Conservation (phyloP, 139 green algal genomes). For the Chlorella sp. region DNA sequence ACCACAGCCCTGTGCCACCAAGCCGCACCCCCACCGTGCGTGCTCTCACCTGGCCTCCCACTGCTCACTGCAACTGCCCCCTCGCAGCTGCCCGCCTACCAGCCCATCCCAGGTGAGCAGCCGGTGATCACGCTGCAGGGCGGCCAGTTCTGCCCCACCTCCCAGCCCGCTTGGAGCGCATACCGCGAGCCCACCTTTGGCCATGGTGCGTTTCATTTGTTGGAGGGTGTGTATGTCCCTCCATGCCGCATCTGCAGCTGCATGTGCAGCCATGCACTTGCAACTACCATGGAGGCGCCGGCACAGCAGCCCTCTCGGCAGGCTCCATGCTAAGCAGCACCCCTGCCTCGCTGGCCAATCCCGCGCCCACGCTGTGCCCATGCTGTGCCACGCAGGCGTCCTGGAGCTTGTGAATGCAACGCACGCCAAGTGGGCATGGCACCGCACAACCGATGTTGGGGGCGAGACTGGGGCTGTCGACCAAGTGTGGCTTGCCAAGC, state of each 20-base stretch:
- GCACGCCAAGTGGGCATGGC: constrained; percentile 35
- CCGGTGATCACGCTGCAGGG: constrained; percentile 3
- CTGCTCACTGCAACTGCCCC: too few relatives aligned
- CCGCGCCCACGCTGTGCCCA: not conserved
- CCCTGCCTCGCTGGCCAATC: too few relatives aligned
- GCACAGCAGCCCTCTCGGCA: too few relatives aligned
- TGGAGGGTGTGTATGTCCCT: not conserved
- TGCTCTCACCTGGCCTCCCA: too few relatives aligned
- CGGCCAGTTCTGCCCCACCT: constrained; percentile 6
- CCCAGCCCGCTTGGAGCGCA: constrained; percentile 25
- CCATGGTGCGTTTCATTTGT: not conserved
- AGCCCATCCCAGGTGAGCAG: not conserved
- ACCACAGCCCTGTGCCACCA: too few relatives aligned
- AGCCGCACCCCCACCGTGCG: too few relatives aligned
- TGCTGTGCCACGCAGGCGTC: not conserved
- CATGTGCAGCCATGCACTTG: too few relatives aligned
- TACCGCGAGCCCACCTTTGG: constrained; percentile 44
- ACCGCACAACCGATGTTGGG: not conserved
- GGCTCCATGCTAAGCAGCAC: too few relatives aligned
- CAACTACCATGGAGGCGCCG: too few relatives aligned
- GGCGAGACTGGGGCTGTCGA: not conserved
- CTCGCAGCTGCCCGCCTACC: not conserved
- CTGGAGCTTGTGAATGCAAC: constrained; percentile 23
- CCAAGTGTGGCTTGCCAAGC: too few relatives aligned
- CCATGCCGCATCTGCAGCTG: too few relatives aligned